These are phyloP conservation scores for Nemania sp. DNA, from an alignment of 2,329 filamentous ascomycete species.

Conservation along the genomic window DNA sequence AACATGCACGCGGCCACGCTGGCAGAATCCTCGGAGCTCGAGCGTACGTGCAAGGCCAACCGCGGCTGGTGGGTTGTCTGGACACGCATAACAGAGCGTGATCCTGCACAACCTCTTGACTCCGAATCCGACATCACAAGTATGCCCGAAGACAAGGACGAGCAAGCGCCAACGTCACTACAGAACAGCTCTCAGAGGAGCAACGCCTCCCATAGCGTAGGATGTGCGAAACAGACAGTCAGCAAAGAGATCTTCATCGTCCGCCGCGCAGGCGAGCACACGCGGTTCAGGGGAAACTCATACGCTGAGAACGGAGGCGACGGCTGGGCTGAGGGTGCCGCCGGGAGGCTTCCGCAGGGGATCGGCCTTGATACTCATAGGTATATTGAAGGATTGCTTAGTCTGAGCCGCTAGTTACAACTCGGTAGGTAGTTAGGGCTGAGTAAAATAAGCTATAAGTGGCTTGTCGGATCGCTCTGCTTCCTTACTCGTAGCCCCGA, in stretches of 20 bases:
- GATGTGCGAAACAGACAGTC: slow-evolving; percentile 33
- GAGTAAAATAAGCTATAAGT: too few relatives aligned
- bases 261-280: slow-evolving; percentile 62
- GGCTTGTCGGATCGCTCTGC: too few relatives aligned
- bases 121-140: background rate
- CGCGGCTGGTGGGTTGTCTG: slow-evolving; percentile 74
- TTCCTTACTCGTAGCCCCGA: too few relatives aligned
- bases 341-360: slow-evolving; percentile 67
- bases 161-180: slow-evolving; percentile 1
- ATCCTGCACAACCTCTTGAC: background rate
- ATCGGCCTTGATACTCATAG: slow-evolving; percentile 77
- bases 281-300: slow-evolving; percentile 41
- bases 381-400: slow-evolving; percentile 75
- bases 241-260: slow-evolving; percentile 67
- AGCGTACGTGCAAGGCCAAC: slow-evolving; percentile 68
- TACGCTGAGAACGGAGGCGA: slow-evolving; percentile 44
- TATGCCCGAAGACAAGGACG: background rate
- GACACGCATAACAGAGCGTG: slow-evolving; percentile 56
- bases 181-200: slow-evolving; percentile 25
- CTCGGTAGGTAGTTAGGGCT: too few relatives aligned
- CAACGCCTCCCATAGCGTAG: background rate
- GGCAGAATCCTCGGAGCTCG: slow-evolving; percentile 51
- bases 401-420: slow-evolving; percentile 50
- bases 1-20: slow-evolving; percentile 57
- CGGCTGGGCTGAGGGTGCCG: slow-evolving; percentile 59